Evolutionary conservation across 225 moss, liverwort and hornwort species (phyloP), one percentile per base, ranked within the genome.

Genomic region (Polytrichum formosum): DNA sequence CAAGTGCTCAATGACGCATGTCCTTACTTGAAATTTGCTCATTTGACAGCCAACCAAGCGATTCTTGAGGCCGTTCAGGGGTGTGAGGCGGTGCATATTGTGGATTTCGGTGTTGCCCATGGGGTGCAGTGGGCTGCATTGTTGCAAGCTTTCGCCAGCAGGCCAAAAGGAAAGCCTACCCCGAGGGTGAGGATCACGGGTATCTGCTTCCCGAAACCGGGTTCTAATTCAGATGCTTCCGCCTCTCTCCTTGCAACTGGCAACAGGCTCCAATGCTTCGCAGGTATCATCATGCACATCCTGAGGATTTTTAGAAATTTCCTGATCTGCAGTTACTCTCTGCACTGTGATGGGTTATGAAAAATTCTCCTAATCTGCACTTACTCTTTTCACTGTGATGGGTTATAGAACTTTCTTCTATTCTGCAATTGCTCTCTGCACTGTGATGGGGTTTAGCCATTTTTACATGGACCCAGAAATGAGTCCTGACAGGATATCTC

Each of bases 11-110:
- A 82, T 27, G 90, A 90, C 33, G 87, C 82, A 5, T 88, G 92
- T n/a, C 92, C 92, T 0, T 92, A 85, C 33, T 76, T 87, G 74
- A 92, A 90, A 69, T 92, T 92, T 26, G 85, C 84, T 18, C 87
- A 92, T 68, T 77, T 92, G 69, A 90, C 92, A 8, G 92, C 92
- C 0, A 92, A 92, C 78, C 88, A 90, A 65, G 88, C 92, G 25
- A 80, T 92, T 55, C 66, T 90, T 63, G 92, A 92, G 72, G 70
- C 90, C 6, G 79, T 86, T 25, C 78, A 82, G 63, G 90, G 85
- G 1, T 80, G 79, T 20, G 72, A 85, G 4, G 53, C 72, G 5
- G 84, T 92, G 62, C 92, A 92, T 63, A 88, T 92, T 37, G 77
- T 92, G 13, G 92, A 92, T 77, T 82, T 88, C 63, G 90, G 90